Evolutionary conservation across 495 filamentous ascomycete species (phyloP), one percentile per base, ranked within the genome.

Genomic region (Aspergillus ostianus): DNA sequence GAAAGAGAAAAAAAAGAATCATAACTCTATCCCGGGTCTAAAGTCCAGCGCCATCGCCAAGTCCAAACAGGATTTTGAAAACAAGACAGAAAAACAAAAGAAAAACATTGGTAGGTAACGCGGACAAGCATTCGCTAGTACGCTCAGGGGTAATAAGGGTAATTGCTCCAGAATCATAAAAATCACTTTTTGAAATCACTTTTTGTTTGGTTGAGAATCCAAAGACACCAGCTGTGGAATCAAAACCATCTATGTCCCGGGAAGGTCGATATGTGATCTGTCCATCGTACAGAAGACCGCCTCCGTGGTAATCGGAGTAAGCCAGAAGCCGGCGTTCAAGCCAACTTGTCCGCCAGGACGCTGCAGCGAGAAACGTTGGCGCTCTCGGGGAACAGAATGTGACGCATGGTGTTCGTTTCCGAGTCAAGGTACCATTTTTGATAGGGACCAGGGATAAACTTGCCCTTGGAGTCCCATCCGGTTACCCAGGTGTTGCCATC

Each of bases 361-460:
- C 75, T 78, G 63, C 64, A 71, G 6, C 73, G 71, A 36, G 77
- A 80, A 17, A 77, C 73, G 47, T 69, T 71, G 44, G 75, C 71
- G 66, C 73, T 74, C 15, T 72, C 69, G n/a, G 74, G 71, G 10
- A 74, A 73, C 32, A 71, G 67, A 19, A 70, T 67, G 19, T 72
- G 76, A n/a, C 63, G 73, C 73, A 80, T 74, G 26, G 73, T 74
- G 44, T 66, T 60, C 44, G 67, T 70, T 55, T 75, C 73, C 21
- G 70, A 57, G 53, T 80, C 77, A 27, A 74, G 64, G 56, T 66
- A 73, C 75, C 75, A 80, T 57, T 75, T 76, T 27, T 73, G 74
- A 53, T 80, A 80, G 7, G 77, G 77, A 2, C 77, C 77, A 26
- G 72, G 74, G 47, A 80, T 77, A 59, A 80, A 80, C 19, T 65